Conservation (phyloP, 108 stramenopile genomes). For the Conticribra weissflogii region DNA sequence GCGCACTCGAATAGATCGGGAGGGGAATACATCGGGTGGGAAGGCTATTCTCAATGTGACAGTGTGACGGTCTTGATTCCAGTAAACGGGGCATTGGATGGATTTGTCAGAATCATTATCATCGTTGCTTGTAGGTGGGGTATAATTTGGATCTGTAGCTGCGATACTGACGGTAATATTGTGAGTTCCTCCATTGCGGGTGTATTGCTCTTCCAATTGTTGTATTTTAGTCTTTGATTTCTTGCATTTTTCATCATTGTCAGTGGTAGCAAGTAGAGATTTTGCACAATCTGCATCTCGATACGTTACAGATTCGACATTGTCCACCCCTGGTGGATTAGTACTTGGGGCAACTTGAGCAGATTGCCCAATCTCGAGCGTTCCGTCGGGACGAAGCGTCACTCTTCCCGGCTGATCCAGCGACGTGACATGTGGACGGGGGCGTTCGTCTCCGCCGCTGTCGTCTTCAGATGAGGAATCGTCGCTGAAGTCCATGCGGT, state of each 20-base stretch:
- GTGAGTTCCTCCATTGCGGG: constrained; percentile 34
- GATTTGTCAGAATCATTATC: background rate
- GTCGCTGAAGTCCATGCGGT: constrained; percentile 48
- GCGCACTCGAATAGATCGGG: constrained; percentile 32
- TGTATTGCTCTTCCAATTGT: constrained; percentile 3
- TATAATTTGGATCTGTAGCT: background rate
- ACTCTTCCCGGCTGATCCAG: constrained; percentile 47
- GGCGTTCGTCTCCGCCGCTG: background rate
- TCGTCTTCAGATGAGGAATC: too few species aligned
- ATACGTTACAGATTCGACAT: background rate
- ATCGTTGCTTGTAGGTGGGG: background rate
- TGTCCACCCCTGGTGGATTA: background rate
- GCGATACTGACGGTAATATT: constrained; percentile 8
- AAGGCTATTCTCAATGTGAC: constrained; percentile 29
- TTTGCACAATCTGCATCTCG: background rate
- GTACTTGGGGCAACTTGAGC: background rate
- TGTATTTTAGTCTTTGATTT: constrained; percentile 20
- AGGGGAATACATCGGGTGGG: constrained; percentile 18
- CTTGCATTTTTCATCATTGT: background rate
- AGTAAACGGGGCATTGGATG: constrained; percentile 32
- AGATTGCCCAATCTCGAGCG: constrained; percentile 27
- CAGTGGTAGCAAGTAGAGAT: background rate
- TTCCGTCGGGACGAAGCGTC: constrained; percentile 40
- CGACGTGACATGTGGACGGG: constrained; percentile 38
- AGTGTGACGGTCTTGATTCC: constrained; percentile 43